Evolutionary conservation across 441 rosid genomes (phyloP).

Genomic region (Jatropha podagrica): DNA sequence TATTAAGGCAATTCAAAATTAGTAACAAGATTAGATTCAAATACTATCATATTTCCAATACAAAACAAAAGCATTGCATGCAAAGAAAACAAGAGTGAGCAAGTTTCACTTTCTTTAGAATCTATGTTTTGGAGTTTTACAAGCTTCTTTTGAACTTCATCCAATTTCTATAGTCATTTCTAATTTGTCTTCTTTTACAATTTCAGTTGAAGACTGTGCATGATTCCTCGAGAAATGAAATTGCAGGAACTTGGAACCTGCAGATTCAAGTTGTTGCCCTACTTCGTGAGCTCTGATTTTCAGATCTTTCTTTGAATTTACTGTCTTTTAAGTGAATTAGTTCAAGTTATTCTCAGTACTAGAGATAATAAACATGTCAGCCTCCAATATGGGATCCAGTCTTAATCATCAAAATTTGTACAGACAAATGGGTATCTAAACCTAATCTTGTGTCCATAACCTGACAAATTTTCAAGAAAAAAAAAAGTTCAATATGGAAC

Average conservation of each 20-base stretch:
- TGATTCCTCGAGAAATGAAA: slow-evolving; percentile 31
- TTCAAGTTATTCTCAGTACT: neutral
- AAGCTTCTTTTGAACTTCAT: slow-evolving; percentile 28
- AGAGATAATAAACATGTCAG: slow-evolving; percentile 17
- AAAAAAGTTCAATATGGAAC: slow-evolving; percentile 24
- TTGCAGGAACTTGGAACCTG: slow-evolving; percentile 22
- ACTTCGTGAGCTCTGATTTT: neutral
- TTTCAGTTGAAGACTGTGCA: slow-evolving; percentile 21
- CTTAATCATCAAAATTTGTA: slow-evolving; percentile 16
- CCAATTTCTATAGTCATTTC: slow-evolving; percentile 24
- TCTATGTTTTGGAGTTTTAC: slow-evolving; percentile 22
- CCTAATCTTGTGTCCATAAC: slow-evolving; percentile 28
- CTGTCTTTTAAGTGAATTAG: neutral
- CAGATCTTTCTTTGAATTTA: slow-evolving; percentile 10
- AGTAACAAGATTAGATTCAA: neutral
- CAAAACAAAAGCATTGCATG: neutral
- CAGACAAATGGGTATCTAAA: slow-evolving; percentile 31
- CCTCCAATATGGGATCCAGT: slow-evolving; percentile 16
- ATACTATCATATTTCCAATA: neutral
- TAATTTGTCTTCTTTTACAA: slow-evolving; percentile 30
- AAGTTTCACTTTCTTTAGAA: slow-evolving; percentile 12
- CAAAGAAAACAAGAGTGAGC: slow-evolving; percentile 7
- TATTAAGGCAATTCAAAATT: neutral
- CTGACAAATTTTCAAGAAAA: slow-evolving; percentile 17
- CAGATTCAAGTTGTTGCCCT: slow-evolving; percentile 1